A percentile compares a stretch with the other conserved stretches of the same genome.
These are phyloP conservation scores for Naegleria gruberi DNA, from an alignment of 208 protist species.

Conservation along the genomic window DNA sequence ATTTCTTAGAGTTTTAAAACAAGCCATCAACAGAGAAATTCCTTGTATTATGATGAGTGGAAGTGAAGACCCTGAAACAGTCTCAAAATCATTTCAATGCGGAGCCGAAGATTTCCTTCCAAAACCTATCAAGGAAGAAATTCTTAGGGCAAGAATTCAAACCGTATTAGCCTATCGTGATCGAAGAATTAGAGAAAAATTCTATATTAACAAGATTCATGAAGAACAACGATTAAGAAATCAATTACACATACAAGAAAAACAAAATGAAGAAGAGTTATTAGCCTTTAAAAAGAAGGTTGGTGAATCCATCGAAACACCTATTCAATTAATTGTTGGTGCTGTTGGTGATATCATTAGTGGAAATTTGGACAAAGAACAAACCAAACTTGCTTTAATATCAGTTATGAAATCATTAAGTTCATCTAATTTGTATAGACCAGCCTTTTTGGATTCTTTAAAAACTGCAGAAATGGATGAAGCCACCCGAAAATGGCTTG, in stretches of 20 bases:
- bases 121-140: constrained; percentile 19
- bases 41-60: constrained; percentile 14
- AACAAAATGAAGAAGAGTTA: constrained; percentile 2
- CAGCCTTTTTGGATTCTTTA: background rate
- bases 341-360: background rate
- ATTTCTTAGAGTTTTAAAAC: background rate
- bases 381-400: background rate
- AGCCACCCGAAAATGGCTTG: background rate
- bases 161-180: background rate
- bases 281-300: background rate
- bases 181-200: background rate
- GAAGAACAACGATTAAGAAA: background rate
- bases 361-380: background rate
- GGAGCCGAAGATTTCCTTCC: constrained; percentile 17
- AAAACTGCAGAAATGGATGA: constrained; percentile 1
- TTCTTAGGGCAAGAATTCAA: constrained; percentile 6
- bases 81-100: background rate
- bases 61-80: background rate
- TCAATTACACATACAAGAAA: background rate
- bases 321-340: background rate
- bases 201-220: background rate
- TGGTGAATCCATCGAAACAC: background rate
- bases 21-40: constrained; percentile 1
- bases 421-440: background rate
- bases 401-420: constrained; percentile 11